These are phyloP conservation scores for Rehmannia glutinosa DNA, from an alignment of 257 asterid species.

Conservation along the genomic window DNA sequence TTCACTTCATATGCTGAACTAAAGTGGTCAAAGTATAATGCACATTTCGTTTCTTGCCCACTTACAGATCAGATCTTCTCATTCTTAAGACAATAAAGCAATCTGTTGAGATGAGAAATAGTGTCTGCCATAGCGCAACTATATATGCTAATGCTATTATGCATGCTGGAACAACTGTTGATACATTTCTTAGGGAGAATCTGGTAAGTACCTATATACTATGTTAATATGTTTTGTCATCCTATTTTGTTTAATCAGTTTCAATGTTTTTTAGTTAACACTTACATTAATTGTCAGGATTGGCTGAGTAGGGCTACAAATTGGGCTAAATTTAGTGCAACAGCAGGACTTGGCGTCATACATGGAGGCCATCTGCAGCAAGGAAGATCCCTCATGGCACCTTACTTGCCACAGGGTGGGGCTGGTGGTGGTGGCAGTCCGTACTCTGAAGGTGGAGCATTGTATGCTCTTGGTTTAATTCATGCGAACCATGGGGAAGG, in stretches of 20 bases:
- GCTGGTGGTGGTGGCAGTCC: slow-evolving; percentile 97
- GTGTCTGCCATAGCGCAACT: slow-evolving; percentile 96
- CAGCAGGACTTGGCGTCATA: slow-evolving; percentile 97
- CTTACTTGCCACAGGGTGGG: slow-evolving; percentile 95
- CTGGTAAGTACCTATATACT: slow-evolving; percentile 41
- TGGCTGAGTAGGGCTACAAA: slow-evolving; percentile 97
- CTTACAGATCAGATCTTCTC: slow-evolving; percentile 89
- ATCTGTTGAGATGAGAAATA: slow-evolving; percentile 93
- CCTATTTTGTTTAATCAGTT: neutral
- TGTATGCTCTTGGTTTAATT: slow-evolving; percentile 91
- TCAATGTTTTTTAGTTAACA: neutral
- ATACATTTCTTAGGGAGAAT: slow-evolving; percentile 92
- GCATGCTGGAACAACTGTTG: slow-evolving; percentile 99
- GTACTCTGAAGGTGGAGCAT: slow-evolving; percentile 97
- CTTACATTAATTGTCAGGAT: slow-evolving; percentile 46
- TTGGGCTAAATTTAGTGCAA: slow-evolving; percentile 99
- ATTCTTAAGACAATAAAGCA: slow-evolving; percentile 95
- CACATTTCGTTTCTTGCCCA: slow-evolving; percentile 15
- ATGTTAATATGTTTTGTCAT: neutral
- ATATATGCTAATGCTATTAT: slow-evolving; percentile 93
- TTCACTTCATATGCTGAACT: neutral
- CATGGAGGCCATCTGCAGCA: slow-evolving; percentile 96
- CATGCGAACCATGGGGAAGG: slow-evolving; percentile 99
- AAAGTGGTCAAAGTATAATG: slow-evolving; percentile 11
- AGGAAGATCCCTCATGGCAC: slow-evolving; percentile 98